Evolutionary conservation across 805 yeast species (phyloP), one percentile per base, ranked within the genome.

Genomic region (Sungouiozyma intestinalis): DNA sequence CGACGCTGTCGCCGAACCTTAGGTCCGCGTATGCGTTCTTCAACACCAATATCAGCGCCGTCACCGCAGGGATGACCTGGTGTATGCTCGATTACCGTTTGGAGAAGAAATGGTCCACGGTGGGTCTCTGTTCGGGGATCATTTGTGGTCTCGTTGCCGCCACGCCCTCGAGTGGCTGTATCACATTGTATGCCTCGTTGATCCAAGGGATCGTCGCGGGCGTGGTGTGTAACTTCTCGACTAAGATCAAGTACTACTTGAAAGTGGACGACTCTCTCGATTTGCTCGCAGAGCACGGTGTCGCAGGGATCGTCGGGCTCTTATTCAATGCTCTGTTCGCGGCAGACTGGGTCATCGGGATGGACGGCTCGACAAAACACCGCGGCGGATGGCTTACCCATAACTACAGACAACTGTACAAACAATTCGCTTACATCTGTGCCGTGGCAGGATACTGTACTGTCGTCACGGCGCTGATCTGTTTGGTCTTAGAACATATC

Each of bases 211-310:
- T 85, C 32, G 74, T 76, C 2, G 70, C 96, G 0, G 95, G 95
- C 33, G 63, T 81, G 9, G 76, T 81, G 31, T 92, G 97, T 74
- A 90, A 90, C 68, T 84, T 84, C 56, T 69, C 95, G 43, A 90
- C 97, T 38, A 84, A 86, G 55, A 66, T 90, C 60, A 90, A 90
- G 65, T 85, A 82, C 58, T 65, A 85, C 48, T 66, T 83, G 38
- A 73, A 74, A 45, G 87, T 90, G 40, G 97, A 92, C 62, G 98
- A 90, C 66, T 80, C 96, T 2, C 68, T 92, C 53, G 97, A 92
- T 81, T 79, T 87, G 40, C 73, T 90, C 60, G 97, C 97, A n/a
- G 97, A 90, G 76, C 98, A 90, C 79, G 97, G 96, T 39, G 73
- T 90, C 53, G 97, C 97, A 0, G 98, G 98, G 27, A 73, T 88